Evolutionary conservation across 2,329 filamentous ascomycete genomes (phyloP), one percentile per base, ranked within the genome.

Genomic region (Arthroderma sp.): DNA sequence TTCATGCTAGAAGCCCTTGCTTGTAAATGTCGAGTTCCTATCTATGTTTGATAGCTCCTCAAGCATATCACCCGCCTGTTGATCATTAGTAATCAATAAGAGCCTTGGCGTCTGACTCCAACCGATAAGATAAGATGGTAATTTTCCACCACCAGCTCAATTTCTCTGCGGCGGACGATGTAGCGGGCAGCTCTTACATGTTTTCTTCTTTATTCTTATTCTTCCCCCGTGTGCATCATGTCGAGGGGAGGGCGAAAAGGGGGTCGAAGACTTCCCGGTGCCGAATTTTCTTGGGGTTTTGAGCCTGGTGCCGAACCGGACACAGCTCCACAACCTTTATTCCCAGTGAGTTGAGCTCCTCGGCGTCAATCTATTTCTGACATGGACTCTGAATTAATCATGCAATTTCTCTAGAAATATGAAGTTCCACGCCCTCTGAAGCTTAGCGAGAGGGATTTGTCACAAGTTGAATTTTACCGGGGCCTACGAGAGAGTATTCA

Each of bases 401-500:
- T 43, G 15, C 36, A 9, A 38, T 38, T 32, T 32, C 6, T n/a
- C 1, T 45, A 67, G 64, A 60, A 62, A 59, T 67, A 65, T 47
- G 52, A 53, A 29, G 48, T 64, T 5, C 61, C 64, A 3, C 52
- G 50, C 38, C 58, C 59, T 22, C 56, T 58, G 31, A 55, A 53
- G 5, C 53, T 67, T 38, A 57, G 46, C n/a, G 47, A 48, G 4
- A 54, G 54, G 34, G 77, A 80, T 60, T 61, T 63, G 45, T 55
- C 55, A 4, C 64, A 70, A 48, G 64, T 77, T 41, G 63, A 71
- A 42, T 58, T 68, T 47, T 74, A 73, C 53, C 68, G 73, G 5
- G 59, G 59, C 1, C 60, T 79, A 4, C 73, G 74, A 50, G 70
- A 73, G 39, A 66, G 66, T 38, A 70, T 75, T 46, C 75, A 77